Evolutionary conservation across 139 green algal species (phyloP).

Genomic region (Chlamydomonas sphaeroides): DNA sequence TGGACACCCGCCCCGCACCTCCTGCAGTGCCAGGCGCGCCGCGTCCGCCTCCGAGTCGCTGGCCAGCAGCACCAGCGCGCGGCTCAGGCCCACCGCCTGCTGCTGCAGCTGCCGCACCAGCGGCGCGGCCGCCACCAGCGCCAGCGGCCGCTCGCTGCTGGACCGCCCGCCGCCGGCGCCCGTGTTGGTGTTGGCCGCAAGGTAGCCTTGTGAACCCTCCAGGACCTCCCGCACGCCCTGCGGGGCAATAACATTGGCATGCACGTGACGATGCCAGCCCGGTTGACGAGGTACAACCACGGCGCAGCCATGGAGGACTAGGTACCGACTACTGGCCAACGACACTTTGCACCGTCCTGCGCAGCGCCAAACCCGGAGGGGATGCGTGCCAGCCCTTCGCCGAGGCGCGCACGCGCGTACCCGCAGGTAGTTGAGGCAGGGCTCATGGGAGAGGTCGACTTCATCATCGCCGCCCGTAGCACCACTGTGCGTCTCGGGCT

Average conservation of each 20-base stretch:
- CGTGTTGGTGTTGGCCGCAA: background rate
- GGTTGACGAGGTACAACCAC: too few species aligned
- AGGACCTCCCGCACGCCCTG: conserved; percentile 10
- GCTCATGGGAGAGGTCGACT: background rate
- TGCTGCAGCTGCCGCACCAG: conserved; percentile 24
- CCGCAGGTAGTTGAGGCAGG: background rate
- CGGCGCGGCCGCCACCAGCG: background rate
- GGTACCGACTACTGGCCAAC: too few species aligned
- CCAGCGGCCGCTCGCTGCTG: background rate
- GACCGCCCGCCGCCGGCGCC: too few species aligned
- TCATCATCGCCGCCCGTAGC: background rate
- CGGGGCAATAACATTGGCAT: too few species aligned
- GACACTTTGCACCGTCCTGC: too few species aligned
- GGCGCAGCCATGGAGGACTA: too few species aligned
- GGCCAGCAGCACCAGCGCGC: conserved; percentile 18
- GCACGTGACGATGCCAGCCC: too few species aligned
- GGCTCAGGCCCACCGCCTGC: background rate
- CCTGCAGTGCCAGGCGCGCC: background rate
- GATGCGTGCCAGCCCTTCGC: too few species aligned
- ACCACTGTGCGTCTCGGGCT: background rate
- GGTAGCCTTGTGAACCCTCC: background rate
- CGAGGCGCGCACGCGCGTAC: background rate
- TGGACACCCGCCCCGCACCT: too few species aligned
- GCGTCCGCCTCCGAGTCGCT: conserved; percentile 27
- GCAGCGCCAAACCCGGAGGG: too few species aligned